A percentile compares a stretch with the other conserved stretches of the same genome.
These are phyloP conservation scores for Annulohypoxylon moriforme DNA, from an alignment of 495 filamentous ascomycete species.

Conservation along the genomic window DNA sequence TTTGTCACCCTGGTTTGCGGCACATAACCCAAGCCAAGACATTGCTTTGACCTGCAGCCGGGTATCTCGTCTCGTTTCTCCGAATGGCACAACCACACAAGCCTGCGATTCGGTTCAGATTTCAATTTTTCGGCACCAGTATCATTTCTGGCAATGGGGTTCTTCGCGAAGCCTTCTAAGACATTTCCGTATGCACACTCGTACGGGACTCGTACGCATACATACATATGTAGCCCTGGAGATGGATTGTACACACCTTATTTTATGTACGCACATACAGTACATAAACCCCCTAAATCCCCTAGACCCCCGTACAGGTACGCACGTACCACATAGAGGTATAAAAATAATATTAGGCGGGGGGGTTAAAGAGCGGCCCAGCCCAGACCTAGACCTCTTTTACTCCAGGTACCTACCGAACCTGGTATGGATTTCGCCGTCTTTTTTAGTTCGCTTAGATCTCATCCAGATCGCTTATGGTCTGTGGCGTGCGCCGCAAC, in stretches of 20 bases:
- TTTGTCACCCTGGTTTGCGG: conserved; percentile 43
- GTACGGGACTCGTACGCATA: conserved; percentile 6
- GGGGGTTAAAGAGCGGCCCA: conserved; percentile 2
- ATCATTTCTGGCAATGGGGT: conserved; percentile 34
- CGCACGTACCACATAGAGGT: background rate
- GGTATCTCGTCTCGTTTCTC: conserved; percentile 47
- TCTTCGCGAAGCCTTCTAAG: conserved; percentile 46
- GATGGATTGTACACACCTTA: background rate
- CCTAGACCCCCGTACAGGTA: background rate
- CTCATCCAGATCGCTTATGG: conserved; percentile 40
- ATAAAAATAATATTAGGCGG: conserved; percentile 14
- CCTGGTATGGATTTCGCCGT: conserved; percentile 38
- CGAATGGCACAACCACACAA: conserved; percentile 41
- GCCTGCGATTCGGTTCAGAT: conserved; percentile 45
- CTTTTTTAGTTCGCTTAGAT: conserved; percentile 26
- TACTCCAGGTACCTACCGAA: conserved; percentile 37
- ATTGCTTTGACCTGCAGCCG: conserved; percentile 46
- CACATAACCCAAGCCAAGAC: conserved; percentile 37
- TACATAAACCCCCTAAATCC: background rate
- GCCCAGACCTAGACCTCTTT: conserved; percentile 21
- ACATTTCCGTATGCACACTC: conserved; percentile 33
- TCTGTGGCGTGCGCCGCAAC: conserved; percentile 13
- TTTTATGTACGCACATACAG: conserved; percentile 4
- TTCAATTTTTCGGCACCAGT: conserved; percentile 37
- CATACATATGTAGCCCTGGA: background rate